These are phyloP conservation scores for Ustilago xerochloae DNA, from an alignment of 1,284 basidiomycete species.

Conservation along the genomic window DNA sequence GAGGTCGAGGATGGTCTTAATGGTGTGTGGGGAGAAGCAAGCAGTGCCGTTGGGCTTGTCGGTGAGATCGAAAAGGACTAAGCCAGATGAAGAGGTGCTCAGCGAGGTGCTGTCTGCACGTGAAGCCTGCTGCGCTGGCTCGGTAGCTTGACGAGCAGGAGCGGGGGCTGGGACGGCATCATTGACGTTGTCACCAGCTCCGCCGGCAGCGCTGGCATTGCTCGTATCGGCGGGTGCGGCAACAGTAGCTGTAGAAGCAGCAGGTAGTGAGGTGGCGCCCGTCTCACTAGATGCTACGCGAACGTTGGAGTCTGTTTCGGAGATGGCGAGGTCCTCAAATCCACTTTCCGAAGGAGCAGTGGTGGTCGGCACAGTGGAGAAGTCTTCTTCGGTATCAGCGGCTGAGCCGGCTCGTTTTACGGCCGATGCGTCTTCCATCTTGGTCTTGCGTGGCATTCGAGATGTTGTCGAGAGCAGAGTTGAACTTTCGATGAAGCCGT, in stretches of 20 bases:
- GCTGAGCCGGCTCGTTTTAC: slow-evolving; percentile 39
- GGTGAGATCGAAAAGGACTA: slow-evolving; percentile 59
- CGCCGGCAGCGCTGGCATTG: neutral
- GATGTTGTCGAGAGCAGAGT: neutral
- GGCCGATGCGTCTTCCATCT: slow-evolving; percentile 19
- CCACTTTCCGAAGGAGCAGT: slow-evolving; percentile 36
- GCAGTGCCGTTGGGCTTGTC: slow-evolving; percentile 23
- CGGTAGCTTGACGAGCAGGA: slow-evolving; percentile 18
- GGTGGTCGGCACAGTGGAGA: slow-evolving; percentile 35
- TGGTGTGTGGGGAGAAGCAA: slow-evolving; percentile 51
- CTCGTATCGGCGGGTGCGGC: too few relatives aligned
- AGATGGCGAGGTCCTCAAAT: slow-evolving; percentile 32
- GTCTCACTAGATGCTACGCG: slow-evolving; percentile 19
- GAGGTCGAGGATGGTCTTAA: slow-evolving; percentile 58
- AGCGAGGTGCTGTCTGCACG: slow-evolving; percentile 33
- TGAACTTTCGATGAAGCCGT: neutral
- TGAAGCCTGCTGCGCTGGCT: slow-evolving; percentile 8
- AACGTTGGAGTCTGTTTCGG: slow-evolving; percentile 41
- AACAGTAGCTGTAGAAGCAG: slow-evolving; percentile 2
- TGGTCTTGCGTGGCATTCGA: slow-evolving; percentile 6
- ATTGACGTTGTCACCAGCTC: slow-evolving; percentile 3
- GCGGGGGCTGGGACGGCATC: slow-evolving; percentile 18
- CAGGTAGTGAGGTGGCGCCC: too few relatives aligned
- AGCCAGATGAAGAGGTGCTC: slow-evolving; percentile 29
- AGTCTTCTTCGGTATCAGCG: slow-evolving; percentile 37